A percentile compares a stretch with the other conserved stretches of the same genome.
Evolutionary conservation across 164 flowering plant species (phyloP).

Genomic region (Chimonanthus praecox): DNA sequence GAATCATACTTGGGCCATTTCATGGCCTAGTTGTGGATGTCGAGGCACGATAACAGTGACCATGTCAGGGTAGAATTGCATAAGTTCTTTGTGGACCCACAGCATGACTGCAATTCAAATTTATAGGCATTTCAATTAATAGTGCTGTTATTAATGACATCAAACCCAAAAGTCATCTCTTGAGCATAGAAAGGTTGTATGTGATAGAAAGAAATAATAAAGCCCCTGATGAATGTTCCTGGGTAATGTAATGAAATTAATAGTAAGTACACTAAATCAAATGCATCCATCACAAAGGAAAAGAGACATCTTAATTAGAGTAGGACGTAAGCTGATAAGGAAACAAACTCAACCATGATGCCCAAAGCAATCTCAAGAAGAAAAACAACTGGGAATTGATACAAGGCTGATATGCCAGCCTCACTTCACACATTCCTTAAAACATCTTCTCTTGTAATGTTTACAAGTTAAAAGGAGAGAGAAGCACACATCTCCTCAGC

Average conservation of each 20-base stretch:
- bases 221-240: neutral
- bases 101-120: constrained; percentile 56
- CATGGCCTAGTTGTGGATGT: constrained; percentile 61
- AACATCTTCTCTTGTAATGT: neutral
- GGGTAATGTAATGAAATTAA: neutral
- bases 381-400: too few relatives aligned
- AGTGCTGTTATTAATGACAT: neutral
- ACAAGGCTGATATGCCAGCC: neutral
- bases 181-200: too few relatives aligned
- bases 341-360: neutral
- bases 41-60: constrained; percentile 83
- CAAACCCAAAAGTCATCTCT: neutral
- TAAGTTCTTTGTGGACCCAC: constrained; percentile 55
- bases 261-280: neutral
- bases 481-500: neutral
- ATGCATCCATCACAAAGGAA: neutral
- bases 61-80: constrained; percentile 41
- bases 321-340: neutral
- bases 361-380: neutral
- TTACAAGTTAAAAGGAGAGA: too few relatives aligned
- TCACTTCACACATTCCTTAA: neutral
- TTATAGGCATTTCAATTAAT: constrained; percentile 4
- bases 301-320: neutral
- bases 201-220: neutral
- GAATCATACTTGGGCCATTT: constrained; percentile 55